Conservation (phyloP, 768 basidiomycete species). For the Phylloporus sp. region DNA sequence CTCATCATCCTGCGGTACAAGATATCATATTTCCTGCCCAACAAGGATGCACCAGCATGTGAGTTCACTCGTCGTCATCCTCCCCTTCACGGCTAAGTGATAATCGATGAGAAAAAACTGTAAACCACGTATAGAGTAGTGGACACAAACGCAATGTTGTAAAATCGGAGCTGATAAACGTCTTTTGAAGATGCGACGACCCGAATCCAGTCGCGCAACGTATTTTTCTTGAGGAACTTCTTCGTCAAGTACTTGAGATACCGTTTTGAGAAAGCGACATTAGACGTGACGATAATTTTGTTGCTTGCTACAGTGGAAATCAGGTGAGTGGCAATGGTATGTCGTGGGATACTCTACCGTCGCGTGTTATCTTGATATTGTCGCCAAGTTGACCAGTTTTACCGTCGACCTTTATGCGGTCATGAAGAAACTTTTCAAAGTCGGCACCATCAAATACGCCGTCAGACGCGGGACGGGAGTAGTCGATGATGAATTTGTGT, state of each 20-base stretch:
- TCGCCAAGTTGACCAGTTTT: conserved; percentile 93
- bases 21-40: conserved; percentile 10
- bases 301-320: conserved; percentile 51
- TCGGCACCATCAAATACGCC: conserved; percentile 59
- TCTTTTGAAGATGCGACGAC: conserved; percentile 95
- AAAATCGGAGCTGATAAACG: conserved; percentile 91
- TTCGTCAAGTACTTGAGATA: conserved; percentile 99
- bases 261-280: conserved; percentile 90
- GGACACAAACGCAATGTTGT: conserved; percentile 76
- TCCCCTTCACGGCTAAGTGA: conserved; percentile 42
- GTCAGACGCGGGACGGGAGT: conserved; percentile 73
- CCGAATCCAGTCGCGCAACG: conserved; percentile 94
- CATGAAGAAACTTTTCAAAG: conserved; percentile 87
- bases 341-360: conserved; percentile 51
- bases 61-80: conserved; percentile 47
- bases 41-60: background rate
- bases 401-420: conserved; percentile 90
- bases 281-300: conserved; percentile 82
- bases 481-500: conserved; percentile 84
- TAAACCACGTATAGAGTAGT: background rate
- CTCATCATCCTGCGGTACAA: background rate
- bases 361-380: conserved; percentile 78
- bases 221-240: conserved; percentile 99
- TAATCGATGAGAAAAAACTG: background rate
- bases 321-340: background rate